These are phyloP conservation scores for Phytophthora hybrid DNA, from an alignment of 352 stramenopile genomes.

Conservation along the genomic window DNA sequence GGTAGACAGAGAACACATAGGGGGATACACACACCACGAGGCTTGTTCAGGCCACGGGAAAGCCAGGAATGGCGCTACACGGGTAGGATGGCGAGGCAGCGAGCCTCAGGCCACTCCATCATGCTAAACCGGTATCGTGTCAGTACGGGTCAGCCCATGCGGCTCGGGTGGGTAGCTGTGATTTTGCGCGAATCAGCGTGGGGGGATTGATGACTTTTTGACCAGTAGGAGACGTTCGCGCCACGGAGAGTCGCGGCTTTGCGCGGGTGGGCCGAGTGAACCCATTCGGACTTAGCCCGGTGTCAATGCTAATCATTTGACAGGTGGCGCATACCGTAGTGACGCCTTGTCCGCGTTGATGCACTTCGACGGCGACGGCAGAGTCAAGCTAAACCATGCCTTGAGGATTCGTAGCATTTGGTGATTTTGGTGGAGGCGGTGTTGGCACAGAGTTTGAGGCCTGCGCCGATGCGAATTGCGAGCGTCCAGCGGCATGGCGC, in stretches of 20 bases:
- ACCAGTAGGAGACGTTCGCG: constrained; percentile 19
- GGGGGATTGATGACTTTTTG: background rate
- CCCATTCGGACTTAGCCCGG: constrained; percentile 37
- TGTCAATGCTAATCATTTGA: constrained; percentile 14
- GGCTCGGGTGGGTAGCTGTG: background rate
- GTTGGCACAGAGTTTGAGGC: constrained; percentile 3
- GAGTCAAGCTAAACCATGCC: background rate
- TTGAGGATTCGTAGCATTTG: background rate
- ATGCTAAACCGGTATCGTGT: constrained; percentile 27
- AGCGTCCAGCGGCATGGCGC: constrained; percentile 20
- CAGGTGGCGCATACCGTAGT: constrained; percentile 18
- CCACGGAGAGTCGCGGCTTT: constrained; percentile 6
- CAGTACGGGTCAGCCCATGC: constrained; percentile 26
- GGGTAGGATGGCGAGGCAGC: constrained; percentile 23
- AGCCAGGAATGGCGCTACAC: constrained; percentile 42
- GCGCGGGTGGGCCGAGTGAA: constrained; percentile 28
- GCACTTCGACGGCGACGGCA: background rate
- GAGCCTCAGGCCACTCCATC: constrained; percentile 30
- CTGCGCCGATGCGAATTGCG: background rate
- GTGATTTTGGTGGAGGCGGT: no score
- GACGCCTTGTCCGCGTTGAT: background rate
- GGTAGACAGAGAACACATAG: constrained; percentile 16
- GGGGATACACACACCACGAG: constrained; percentile 34
- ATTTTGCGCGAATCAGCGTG: constrained; percentile 15
- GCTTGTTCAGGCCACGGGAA: constrained; percentile 46